phyloP scores from a whole-genome alignment of 2,329 filamentous ascomycete species.

The Mycosphaerella sp. region DNA sequence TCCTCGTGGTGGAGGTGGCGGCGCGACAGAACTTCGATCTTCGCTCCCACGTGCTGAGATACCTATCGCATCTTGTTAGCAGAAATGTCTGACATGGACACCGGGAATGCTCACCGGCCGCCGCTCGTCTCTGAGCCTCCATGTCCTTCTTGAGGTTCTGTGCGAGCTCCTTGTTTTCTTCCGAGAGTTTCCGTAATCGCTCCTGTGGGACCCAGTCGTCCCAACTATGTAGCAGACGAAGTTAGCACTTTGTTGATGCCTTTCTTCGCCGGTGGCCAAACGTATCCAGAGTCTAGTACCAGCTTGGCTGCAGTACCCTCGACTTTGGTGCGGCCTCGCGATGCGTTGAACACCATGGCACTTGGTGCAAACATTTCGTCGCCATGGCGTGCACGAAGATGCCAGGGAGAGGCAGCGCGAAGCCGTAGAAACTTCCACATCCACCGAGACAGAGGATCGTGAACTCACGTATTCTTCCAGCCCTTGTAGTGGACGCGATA shows the following conservation, averaged over 20 bases:
- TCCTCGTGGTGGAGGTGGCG: constrained; percentile 53
- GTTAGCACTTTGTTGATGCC: constrained; percentile 2
- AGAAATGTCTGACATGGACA: constrained; percentile 5
- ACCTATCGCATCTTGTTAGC: constrained; percentile 5
- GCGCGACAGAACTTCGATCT: constrained; percentile 58
- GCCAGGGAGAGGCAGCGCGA: not conserved
- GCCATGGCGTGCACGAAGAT: not conserved
- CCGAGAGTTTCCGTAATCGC: constrained; percentile 85
- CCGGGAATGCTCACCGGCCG: constrained; percentile 34
- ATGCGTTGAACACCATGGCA: not conserved
- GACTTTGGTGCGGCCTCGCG: not conserved
- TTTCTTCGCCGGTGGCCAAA: too few relatives aligned
- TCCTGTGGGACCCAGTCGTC: constrained; percentile 97
- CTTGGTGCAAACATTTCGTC: not conserved
- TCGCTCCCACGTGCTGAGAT: constrained; percentile 68
- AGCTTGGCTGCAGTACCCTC: not conserved
- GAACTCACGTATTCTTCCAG: constrained; percentile 88
- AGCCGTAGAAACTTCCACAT: not conserved
- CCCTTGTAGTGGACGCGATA: constrained; percentile 98
- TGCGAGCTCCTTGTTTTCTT: constrained; percentile 90
- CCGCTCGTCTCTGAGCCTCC: constrained; percentile 51
- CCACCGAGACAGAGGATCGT: not conserved
- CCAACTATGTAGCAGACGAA: constrained; percentile 54
- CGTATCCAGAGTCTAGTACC: not conserved
- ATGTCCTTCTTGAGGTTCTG: constrained; percentile 63